Percentiles rank a stretch among this genome's conserved stretches.
Evolutionary conservation across 352 stramenopile genomes (phyloP).

Genomic region (Globisporangium spiculum): DNA sequence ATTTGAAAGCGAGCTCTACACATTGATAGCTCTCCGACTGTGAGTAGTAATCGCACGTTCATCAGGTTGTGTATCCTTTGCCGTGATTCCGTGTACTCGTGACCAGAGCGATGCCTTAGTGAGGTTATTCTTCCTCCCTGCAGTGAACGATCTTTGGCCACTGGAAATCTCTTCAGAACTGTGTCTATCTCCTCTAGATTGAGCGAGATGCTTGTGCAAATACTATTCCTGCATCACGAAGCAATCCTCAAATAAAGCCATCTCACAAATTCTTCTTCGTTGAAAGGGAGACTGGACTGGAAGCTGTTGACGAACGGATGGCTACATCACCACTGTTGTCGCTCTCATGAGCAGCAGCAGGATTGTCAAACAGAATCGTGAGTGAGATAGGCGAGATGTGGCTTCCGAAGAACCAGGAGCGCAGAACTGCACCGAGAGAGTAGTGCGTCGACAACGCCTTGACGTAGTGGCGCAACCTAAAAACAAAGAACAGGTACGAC

Average conservation of each 20-base stretch:
- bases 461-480: constrained; percentile 13
- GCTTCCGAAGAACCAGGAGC: constrained; percentile 19
- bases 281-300: neutral
- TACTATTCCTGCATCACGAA: neutral
- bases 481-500: neutral
- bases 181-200: neutral
- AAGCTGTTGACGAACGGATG: neutral
- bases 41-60: neutral
- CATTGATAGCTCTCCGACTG: too few species aligned
- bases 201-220: neutral
- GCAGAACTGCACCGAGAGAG: constrained; percentile 6
- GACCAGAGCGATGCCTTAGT: neutral
- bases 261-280: constrained; percentile 8
- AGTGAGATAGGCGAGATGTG: constrained; percentile 15
- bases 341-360: neutral
- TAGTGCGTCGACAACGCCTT: constrained; percentile 14
- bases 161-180: neutral
- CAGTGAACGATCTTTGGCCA: neutral
- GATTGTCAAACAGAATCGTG: constrained; percentile 17
- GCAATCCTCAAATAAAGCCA: neutral
- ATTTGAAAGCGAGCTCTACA: too few species aligned
- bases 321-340: neutral
- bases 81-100: neutral
- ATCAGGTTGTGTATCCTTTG: neutral
- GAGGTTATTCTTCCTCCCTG: neutral